Evolutionary conservation across 176 grass and related monocot genomes (phyloP).

Genomic region (Oryza coarctata): DNA sequence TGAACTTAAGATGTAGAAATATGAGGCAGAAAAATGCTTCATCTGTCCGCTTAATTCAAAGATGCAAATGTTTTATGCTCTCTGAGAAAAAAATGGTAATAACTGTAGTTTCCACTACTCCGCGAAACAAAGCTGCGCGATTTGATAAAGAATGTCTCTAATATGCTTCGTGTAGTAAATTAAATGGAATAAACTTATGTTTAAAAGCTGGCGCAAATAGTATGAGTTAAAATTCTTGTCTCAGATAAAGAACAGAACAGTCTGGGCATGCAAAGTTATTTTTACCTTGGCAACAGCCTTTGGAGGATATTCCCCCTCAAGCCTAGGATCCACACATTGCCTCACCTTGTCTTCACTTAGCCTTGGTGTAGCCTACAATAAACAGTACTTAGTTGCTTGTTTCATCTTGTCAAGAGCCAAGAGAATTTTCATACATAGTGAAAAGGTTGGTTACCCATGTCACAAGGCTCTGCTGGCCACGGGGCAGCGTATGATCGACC

Average conservation of each 20-base stretch:
- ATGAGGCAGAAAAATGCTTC: background rate
- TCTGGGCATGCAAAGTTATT: background rate
- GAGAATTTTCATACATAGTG: background rate
- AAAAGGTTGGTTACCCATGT: conserved; percentile 64
- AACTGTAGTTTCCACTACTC: background rate
- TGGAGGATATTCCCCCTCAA: conserved; percentile 66
- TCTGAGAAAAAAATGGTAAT: background rate
- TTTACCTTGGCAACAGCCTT: conserved; percentile 83
- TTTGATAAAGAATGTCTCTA: background rate
- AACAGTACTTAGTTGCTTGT: background rate
- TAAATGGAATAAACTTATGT: background rate
- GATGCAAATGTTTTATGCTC: too few species aligned
- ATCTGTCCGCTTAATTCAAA: background rate
- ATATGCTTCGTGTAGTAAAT: background rate
- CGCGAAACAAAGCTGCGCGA: background rate
- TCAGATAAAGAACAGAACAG: background rate
- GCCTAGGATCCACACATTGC: conserved; percentile 80
- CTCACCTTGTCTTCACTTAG: conserved; percentile 84
- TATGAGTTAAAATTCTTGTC: background rate
- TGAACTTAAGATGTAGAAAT: too few species aligned
- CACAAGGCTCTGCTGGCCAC: conserved; percentile 82
- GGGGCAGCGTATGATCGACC: conserved; percentile 61
- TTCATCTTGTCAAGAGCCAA: background rate
- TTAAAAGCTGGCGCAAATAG: background rate
- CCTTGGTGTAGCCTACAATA: conserved; percentile 69